A percentile compares a stretch with the other conserved stretches of the same genome.
Evolutionary conservation across 805 yeast species (phyloP).

Genomic region (Wickerhamomyces subpelliculosus): DNA sequence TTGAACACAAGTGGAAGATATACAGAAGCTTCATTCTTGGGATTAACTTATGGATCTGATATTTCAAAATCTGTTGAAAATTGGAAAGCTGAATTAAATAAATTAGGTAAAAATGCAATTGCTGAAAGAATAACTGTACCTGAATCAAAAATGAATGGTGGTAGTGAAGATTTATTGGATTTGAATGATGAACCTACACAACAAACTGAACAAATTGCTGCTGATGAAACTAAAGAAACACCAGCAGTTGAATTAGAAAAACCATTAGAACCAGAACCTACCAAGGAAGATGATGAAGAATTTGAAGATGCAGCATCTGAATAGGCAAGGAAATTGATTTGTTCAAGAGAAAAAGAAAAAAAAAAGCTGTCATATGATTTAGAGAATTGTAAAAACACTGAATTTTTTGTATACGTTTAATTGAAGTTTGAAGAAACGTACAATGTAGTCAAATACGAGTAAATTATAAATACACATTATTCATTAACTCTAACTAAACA

Average conservation of each 20-base stretch:
- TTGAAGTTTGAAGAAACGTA: too few species aligned
- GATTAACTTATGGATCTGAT: conserved; percentile 54
- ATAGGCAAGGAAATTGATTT: conserved; percentile 3
- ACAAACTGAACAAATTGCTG: conserved; percentile 12
- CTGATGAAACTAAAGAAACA: conserved; percentile 14
- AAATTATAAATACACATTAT: too few species aligned
- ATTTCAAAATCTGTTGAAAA: conserved; percentile 39
- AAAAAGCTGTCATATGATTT: too few species aligned
- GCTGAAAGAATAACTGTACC: conserved; percentile 56
- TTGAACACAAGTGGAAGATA: conserved; percentile 61
- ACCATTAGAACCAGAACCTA: conserved; percentile 10
- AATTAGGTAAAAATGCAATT: conserved; percentile 45
- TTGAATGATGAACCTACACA: conserved; percentile 12
- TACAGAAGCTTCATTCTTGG: conserved; percentile 82
- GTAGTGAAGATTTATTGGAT: conserved; percentile 17
- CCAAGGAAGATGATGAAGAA: conserved; percentile 3
- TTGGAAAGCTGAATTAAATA: conserved; percentile 61
- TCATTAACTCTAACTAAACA: conserved; percentile 33
- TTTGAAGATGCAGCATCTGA: conserved; percentile 7
- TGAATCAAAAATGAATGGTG: conserved; percentile 22
- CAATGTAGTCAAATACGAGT: too few species aligned
- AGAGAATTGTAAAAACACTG: too few species aligned
- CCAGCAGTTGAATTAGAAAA: conserved; percentile 14
- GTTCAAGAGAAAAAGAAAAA: too few species aligned
- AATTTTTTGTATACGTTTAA: too few species aligned